These are phyloP conservation scores for Phytopythium mirpurense DNA, from an alignment of 352 stramenopile species.

Conservation along the genomic window DNA sequence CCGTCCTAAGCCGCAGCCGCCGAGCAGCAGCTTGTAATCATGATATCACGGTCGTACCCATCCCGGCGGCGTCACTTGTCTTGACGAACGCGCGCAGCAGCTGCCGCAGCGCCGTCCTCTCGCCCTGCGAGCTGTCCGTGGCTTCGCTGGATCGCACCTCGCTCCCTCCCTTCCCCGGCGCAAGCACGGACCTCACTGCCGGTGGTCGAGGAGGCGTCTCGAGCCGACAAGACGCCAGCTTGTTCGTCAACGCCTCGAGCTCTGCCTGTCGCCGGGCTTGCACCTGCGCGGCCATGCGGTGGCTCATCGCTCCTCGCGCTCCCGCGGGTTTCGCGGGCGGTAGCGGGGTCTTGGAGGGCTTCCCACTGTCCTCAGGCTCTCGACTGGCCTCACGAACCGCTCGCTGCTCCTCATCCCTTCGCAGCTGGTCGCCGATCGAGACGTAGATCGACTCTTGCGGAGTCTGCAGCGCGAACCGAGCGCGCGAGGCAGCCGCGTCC, in stretches of 20 bases:
- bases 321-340: background rate
- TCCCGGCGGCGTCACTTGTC: too few relatives aligned
- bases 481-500: background rate
- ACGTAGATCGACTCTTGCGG: slow-evolving; percentile 49
- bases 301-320: slow-evolving; percentile 2
- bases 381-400: slow-evolving; percentile 6
- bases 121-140: background rate
- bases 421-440: slow-evolving; percentile 14
- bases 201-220: too few relatives aligned
- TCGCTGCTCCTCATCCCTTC: slow-evolving; percentile 6
- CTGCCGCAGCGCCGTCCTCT: slow-evolving; percentile 1
- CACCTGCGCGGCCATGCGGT: slow-evolving; percentile 31
- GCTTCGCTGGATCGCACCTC: slow-evolving; percentile 13
- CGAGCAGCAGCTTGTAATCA: background rate
- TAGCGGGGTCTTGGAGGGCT: background rate
- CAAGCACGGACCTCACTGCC: too few relatives aligned
- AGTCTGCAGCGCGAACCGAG: slow-evolving; percentile 25
- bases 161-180: background rate
- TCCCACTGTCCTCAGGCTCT: background rate
- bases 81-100: slow-evolving; percentile 5
- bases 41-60: too few relatives aligned
- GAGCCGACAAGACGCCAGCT: too few relatives aligned
- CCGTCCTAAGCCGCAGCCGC: slow-evolving; percentile 3
- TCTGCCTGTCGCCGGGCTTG: slow-evolving; percentile 38
- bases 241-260: slow-evolving; percentile 20